Percentiles rank a stretch among this genome's conserved stretches.
Conservation (phyloP, 1,139 yeast genomes). For the Debaryomyces psychrophilus region DNA sequence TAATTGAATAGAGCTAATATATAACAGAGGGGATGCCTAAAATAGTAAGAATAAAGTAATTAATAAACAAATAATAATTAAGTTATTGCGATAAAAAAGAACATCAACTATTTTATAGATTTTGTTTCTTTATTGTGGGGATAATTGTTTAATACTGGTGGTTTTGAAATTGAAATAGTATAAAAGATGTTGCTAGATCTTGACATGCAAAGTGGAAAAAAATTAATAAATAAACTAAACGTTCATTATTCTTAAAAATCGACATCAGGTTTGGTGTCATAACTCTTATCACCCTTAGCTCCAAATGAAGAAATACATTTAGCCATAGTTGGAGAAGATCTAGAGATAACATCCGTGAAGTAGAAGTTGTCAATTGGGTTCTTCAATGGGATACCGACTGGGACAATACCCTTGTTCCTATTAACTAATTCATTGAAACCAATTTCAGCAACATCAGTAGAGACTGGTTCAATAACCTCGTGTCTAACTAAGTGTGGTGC, state of each 20-base stretch:
- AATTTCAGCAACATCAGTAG: slow-evolving; percentile 56
- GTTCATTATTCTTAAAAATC: slow-evolving; percentile 26
- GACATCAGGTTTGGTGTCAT: slow-evolving; percentile 52
- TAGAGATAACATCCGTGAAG: slow-evolving; percentile 84
- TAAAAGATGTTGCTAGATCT: slow-evolving; percentile 6
- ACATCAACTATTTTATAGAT: slow-evolving; percentile 4
- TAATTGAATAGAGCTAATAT: slow-evolving; percentile 8
- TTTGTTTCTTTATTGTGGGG: slow-evolving; percentile 1
- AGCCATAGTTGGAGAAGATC: slow-evolving; percentile 91
- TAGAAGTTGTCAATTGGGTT: slow-evolving; percentile 82
- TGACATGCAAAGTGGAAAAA: slow-evolving; percentile 10
- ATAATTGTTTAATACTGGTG: slow-evolving; percentile 2
- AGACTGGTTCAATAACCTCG: slow-evolving; percentile 73
- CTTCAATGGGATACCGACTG: slow-evolving; percentile 56
- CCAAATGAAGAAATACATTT: slow-evolving; percentile 73
- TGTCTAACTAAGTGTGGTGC: slow-evolving; percentile 83
- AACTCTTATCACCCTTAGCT: slow-evolving; percentile 61
- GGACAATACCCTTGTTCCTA: slow-evolving; percentile 42
- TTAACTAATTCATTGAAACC: slow-evolving; percentile 56
- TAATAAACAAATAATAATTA: slow-evolving; percentile 7
- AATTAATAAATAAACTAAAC: slow-evolving; percentile 5
- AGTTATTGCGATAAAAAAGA: slow-evolving; percentile 4
- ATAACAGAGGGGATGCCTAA: slow-evolving; percentile 9
- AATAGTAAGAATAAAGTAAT: slow-evolving; percentile 4
- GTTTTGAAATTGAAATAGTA: slow-evolving; percentile 7